These are phyloP conservation scores for Eimeria necatrix DNA, from an alignment of 169 alveolate species.

Conservation along the genomic window DNA sequence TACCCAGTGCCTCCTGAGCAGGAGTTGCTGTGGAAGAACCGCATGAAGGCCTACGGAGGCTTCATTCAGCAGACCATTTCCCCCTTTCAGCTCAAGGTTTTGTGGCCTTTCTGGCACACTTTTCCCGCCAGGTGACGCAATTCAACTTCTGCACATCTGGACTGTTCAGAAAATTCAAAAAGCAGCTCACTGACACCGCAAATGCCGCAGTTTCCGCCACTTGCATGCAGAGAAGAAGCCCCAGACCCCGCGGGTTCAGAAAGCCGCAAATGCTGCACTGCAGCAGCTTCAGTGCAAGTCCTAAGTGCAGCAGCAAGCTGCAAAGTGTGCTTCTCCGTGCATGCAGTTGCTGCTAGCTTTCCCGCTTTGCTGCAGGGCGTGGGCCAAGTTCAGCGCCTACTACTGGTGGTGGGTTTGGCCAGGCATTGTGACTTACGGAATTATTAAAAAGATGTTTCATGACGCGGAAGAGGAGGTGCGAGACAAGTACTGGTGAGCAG, in stretches of 20 bases:
- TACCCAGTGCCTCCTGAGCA: conserved; percentile 93
- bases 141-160: no score
- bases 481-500: conserved; percentile 83
- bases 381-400: conserved; percentile 81
- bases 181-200: no score
- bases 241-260: no score
- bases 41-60: conserved; percentile 91
- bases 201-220: no score
- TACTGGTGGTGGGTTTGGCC: conserved; percentile 84
- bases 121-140: conserved; percentile 89
- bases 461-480: conserved; percentile 81
- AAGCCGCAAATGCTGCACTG: no score
- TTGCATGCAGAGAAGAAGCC: no score
- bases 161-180: no score
- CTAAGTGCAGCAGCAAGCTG: no score
- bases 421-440: conserved; percentile 68
- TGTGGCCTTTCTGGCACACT: conserved; percentile 91
- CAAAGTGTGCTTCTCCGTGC: no score
- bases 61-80: conserved; percentile 92
- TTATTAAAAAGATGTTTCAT: conserved; percentile 78
- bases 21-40: conserved; percentile 92
- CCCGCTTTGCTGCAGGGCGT: conserved; percentile 66
- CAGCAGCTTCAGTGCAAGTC: no score
- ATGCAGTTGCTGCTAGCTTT: background rate
- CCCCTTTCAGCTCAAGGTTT: conserved; percentile 91